Evolutionary conservation across 2,329 filamentous ascomycete species (phyloP).

Genomic region (Leptographium procerum): DNA sequence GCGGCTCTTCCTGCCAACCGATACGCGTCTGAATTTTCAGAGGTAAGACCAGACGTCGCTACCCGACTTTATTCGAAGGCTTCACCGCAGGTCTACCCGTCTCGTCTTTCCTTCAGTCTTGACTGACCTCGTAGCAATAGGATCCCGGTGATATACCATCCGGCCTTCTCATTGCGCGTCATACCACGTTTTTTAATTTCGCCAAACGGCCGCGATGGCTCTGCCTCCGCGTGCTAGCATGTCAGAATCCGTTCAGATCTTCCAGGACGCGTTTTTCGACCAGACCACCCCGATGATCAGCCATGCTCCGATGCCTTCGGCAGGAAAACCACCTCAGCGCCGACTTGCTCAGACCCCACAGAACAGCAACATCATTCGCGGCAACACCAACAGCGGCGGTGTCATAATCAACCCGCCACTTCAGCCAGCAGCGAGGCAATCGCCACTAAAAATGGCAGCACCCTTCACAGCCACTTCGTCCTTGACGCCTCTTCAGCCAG

Average conservation of each 20-base stretch:
- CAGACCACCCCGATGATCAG: conserved; percentile 37
- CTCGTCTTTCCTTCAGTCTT: not conserved
- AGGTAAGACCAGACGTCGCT: too few species aligned
- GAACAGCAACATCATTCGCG: conserved; percentile 39
- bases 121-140: not conserved
- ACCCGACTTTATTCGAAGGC: not conserved
- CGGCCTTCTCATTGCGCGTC: not conserved
- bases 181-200: not conserved
- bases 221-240: conserved; percentile 36
- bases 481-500: conserved; percentile 44
- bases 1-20: not conserved
- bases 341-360: conserved; percentile 22
- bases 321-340: conserved; percentile 34
- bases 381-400: conserved; percentile 48
- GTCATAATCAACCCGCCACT: conserved; percentile 55
- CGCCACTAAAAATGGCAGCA: conserved; percentile 53
- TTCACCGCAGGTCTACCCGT: not conserved
- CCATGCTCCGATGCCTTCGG: conserved; percentile 44
- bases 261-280: conserved; percentile 37
- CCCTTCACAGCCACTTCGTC: conserved; percentile 46
- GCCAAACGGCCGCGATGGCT: conserved; percentile 37
- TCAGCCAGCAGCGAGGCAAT: conserved; percentile 42
- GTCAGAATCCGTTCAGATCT: conserved; percentile 39
- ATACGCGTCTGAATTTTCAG: not conserved
- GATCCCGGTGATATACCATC: not conserved